Evolutionary conservation across 306 rosid species (phyloP).

Genomic region (Macrotyloma uniflorum): DNA sequence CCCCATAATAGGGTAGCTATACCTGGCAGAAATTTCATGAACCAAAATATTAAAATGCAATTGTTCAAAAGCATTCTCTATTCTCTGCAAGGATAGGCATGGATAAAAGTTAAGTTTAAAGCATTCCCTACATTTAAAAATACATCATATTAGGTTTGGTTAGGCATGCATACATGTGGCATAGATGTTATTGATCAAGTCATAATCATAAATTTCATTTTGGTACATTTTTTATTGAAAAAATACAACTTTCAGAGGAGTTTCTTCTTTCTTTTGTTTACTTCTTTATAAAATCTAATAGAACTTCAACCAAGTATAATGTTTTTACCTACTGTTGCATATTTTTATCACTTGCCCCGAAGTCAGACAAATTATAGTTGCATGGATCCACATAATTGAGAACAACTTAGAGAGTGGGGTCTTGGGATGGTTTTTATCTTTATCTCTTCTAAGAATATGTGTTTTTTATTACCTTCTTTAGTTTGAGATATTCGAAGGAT

Average conservation of each 20-base stretch:
- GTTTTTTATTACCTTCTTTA: background rate
- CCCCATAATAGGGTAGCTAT: background rate
- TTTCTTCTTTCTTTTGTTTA: no score
- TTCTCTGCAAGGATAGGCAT: background rate
- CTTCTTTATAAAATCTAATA: background rate
- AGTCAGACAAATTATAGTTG: background rate
- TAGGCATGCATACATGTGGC: background rate
- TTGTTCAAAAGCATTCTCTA: background rate
- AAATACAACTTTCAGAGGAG: background rate
- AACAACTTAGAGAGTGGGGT: conserved; percentile 25
- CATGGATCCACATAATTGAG: conserved; percentile 33
- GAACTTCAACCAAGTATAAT: background rate
- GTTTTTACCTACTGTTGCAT: conserved; percentile 16
- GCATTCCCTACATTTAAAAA: conserved; percentile 1
- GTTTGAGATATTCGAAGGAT: background rate
- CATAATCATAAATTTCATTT: background rate
- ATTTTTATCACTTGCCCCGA: background rate
- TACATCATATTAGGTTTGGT: background rate
- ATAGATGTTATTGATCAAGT: background rate
- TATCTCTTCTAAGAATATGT: background rate
- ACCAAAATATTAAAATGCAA: conserved; percentile 7
- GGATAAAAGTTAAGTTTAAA: background rate
- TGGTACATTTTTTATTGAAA: background rate
- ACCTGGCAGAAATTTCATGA: background rate
- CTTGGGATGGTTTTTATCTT: background rate